Conservation (phyloP, 495 filamentous ascomycete genomes). For the Xylaria intraflava region DNA sequence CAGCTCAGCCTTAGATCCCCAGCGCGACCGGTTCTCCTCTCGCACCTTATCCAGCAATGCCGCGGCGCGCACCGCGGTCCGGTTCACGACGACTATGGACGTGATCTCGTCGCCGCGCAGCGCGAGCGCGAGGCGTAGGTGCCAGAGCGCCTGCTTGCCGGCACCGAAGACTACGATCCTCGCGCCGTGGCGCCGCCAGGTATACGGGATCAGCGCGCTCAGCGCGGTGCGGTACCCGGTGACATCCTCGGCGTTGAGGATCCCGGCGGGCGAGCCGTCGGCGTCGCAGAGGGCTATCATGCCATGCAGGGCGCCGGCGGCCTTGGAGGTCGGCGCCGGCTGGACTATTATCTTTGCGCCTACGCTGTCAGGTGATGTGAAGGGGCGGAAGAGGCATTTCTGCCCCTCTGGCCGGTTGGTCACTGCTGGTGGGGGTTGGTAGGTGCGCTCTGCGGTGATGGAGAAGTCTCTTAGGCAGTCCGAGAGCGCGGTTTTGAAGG, state of each 20-base stretch:
- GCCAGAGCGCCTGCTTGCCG: slow-evolving; percentile 75
- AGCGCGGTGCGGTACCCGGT: slow-evolving; percentile 78
- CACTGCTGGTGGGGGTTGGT: slow-evolving; percentile 61
- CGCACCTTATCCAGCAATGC: not conserved
- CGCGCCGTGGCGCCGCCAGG: slow-evolving; percentile 55
- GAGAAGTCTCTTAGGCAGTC: slow-evolving; percentile 64
- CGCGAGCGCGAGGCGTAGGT: slow-evolving; percentile 61
- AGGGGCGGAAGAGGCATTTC: slow-evolving; percentile 24
- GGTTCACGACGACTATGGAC: slow-evolving; percentile 63
- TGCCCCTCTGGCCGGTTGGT: slow-evolving; percentile 37
- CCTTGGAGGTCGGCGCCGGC: slow-evolving; percentile 19
- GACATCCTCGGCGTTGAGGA: slow-evolving; percentile 67
- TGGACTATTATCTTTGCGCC: slow-evolving; percentile 8
- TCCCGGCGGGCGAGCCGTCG: slow-evolving; percentile 55
- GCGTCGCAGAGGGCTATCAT: slow-evolving; percentile 55
- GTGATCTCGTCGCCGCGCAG: slow-evolving; percentile 59
- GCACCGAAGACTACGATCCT: slow-evolving; percentile 67
- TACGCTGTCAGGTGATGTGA: slow-evolving; percentile 18
- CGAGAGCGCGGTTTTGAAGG: slow-evolving; percentile 52
- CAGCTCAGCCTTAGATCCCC: slow-evolving; percentile 2
- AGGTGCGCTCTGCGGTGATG: slow-evolving; percentile 48
- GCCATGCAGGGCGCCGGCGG: slow-evolving; percentile 55
- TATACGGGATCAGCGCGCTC: slow-evolving; percentile 58
- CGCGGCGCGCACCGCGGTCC: slow-evolving; percentile 19
- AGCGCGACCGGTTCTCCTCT: not conserved